Percentiles rank a stretch among this genome's conserved stretches.
phyloP scores from a whole-genome alignment of 139 green algal species.

The Haematococcus lacustris region DNA sequence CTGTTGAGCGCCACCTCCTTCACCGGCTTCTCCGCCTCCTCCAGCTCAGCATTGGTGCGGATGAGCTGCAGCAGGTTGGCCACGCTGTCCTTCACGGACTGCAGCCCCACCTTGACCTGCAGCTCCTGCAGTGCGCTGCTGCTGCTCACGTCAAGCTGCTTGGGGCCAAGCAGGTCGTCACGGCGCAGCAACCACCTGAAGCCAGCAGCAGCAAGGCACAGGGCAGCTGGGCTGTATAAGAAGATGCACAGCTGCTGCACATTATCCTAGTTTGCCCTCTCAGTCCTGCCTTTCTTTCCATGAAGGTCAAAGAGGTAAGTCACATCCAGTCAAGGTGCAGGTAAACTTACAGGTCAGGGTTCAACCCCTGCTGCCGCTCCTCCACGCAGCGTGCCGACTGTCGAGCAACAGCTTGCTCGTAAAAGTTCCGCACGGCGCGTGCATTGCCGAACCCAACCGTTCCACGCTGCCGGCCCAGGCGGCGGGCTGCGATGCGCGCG shows the following conservation, averaged over 20 bases:
- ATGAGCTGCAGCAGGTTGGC: conserved; percentile 29
- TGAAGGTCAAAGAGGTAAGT: too few relatives aligned
- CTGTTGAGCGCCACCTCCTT: conserved; percentile 37
- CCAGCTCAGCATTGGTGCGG: conserved; percentile 33
- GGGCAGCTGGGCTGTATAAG: too few relatives aligned
- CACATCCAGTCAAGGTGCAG: too few relatives aligned
- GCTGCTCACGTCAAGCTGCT: conserved; percentile 21
- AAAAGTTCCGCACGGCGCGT: conserved; percentile 34
- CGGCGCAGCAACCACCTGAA: conserved; percentile 26
- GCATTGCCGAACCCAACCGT: conserved; percentile 41
- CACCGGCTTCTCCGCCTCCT: conserved; percentile 30
- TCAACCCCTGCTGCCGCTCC: too few relatives aligned
- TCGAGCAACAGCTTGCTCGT: too few relatives aligned
- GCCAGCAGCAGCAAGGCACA: too few relatives aligned
- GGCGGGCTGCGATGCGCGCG: conserved; percentile 23
- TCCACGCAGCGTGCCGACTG: too few relatives aligned
- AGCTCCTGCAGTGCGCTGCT: conserved; percentile 25
- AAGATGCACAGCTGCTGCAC: too few relatives aligned
- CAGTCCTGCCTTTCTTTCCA: too few relatives aligned
- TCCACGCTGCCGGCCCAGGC: conserved; percentile 31
- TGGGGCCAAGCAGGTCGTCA: conserved; percentile 41
- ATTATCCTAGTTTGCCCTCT: too few relatives aligned
- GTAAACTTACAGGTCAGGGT: too few relatives aligned
- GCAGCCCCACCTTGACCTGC: conserved; percentile 22
- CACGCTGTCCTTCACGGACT: conserved; percentile 30